phyloP scores from a whole-genome alignment of 495 filamentous ascomycete species.

The Evernia prunastri region DNA sequence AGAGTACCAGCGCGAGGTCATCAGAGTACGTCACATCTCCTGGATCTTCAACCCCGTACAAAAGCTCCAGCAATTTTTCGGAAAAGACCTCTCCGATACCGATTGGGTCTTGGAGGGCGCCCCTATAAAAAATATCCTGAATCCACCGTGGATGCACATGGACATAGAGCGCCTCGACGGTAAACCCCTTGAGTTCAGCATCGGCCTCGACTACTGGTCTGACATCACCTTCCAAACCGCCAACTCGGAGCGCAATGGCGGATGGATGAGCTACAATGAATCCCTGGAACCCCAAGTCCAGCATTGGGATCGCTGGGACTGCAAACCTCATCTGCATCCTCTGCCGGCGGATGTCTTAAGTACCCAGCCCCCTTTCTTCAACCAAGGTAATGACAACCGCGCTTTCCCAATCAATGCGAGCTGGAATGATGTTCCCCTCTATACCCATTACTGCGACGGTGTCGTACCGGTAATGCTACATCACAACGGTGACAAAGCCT shows the following conservation, averaged over 20 bases:
- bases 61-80: constrained; percentile 2
- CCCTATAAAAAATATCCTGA: background rate
- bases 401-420: background rate
- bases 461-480: constrained; percentile 16
- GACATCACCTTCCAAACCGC: constrained; percentile 10
- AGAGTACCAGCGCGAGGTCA: constrained; percentile 11
- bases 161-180: background rate
- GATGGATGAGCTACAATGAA: constrained; percentile 12
- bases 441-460: constrained; percentile 11
- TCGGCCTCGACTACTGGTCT: constrained; percentile 15
- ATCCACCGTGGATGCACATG: background rate
- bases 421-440: constrained; percentile 12
- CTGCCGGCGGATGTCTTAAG: background rate
- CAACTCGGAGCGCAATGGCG: constrained; percentile 11
- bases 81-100: background rate
- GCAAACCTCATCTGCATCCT: constrained; percentile 8
- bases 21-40: constrained; percentile 4
- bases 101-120: background rate
- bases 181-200: constrained; percentile 8
- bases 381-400: background rate
- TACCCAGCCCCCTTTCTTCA: background rate
- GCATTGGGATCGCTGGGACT: constrained; percentile 11
- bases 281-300: background rate
- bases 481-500: constrained; percentile 12
- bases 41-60: background rate